Evolutionary conservation across 129 eudicot species (phyloP).

Genomic region (Flaveria robusta): DNA sequence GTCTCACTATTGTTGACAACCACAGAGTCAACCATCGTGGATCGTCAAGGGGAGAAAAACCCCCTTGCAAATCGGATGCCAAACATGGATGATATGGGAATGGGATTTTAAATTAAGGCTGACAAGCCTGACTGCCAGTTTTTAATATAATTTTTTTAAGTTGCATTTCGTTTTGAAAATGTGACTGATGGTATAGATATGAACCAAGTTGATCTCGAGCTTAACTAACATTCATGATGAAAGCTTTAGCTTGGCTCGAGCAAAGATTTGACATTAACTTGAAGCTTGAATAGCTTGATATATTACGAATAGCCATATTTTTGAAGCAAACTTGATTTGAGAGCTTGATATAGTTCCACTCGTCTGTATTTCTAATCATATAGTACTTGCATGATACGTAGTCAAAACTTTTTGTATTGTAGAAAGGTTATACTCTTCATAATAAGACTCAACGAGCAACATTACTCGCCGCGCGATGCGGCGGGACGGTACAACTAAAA

Average conservation of each 20-base stretch:
- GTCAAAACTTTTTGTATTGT: too few species aligned
- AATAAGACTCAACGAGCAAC: too few species aligned
- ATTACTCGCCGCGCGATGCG: too few species aligned
- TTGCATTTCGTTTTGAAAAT: background rate
- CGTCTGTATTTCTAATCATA: background rate
- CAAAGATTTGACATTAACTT: background rate
- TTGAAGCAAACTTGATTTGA: background rate
- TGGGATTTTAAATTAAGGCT: constrained; percentile 29
- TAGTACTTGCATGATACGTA: background rate
- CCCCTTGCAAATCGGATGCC: constrained; percentile 75
- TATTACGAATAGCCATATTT: background rate
- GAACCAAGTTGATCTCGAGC: background rate
- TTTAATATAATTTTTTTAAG: background rate
- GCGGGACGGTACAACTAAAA: too few species aligned
- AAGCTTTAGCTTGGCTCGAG: background rate
- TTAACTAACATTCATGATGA: background rate
- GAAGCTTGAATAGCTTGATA: too few species aligned
- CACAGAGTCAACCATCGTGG: constrained; percentile 69
- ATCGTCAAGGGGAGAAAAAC: constrained; percentile 63
- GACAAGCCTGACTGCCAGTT: background rate
- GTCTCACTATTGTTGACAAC: constrained; percentile 77
- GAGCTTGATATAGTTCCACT: background rate
- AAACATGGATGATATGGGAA: constrained; percentile 67
- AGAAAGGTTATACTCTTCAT: too few species aligned
- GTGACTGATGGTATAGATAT: background rate